Conservation (phyloP, 345 rosid species). For the Eucalyptus pauciflora region DNA sequence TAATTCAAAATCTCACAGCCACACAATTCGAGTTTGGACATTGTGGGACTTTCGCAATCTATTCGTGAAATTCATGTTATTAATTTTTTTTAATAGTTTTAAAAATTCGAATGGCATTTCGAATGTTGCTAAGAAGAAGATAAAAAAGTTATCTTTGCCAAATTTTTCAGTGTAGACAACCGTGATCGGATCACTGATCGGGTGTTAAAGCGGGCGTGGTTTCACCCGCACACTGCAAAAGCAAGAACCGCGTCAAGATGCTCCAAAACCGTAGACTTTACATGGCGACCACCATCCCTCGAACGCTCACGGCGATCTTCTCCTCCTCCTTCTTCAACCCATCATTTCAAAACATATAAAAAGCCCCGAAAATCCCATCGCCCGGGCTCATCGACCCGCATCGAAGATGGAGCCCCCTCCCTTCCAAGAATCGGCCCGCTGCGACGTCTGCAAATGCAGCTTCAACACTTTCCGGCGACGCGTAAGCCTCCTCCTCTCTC, state of each 20-base stretch:
- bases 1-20: background rate
- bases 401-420: constrained; percentile 43
- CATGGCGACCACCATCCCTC: background rate
- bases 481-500: constrained; percentile 7
- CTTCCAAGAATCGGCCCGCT: constrained; percentile 57
- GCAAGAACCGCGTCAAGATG: background rate
- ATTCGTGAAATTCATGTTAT: background rate
- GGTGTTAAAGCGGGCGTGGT: background rate
- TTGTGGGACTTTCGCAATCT: accelerated
- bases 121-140: background rate
- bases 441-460: constrained; percentile 76
- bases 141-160: background rate
- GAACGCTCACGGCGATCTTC: background rate
- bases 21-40: too few relatives aligned
- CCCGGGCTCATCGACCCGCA: background rate
- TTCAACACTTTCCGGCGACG: constrained; percentile 70
- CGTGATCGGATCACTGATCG: background rate
- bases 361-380: background rate
- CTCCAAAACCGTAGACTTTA: background rate
- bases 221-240: background rate
- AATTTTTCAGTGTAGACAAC: background rate
- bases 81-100: background rate
- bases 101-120: background rate
- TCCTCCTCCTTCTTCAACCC: background rate
- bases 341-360: background rate